Percentiles rank a stretch among this genome's conserved stretches.
Conservation (phyloP, 225 moss, liverwort and hornwort species). For the Takakia lepidozioides region DNA sequence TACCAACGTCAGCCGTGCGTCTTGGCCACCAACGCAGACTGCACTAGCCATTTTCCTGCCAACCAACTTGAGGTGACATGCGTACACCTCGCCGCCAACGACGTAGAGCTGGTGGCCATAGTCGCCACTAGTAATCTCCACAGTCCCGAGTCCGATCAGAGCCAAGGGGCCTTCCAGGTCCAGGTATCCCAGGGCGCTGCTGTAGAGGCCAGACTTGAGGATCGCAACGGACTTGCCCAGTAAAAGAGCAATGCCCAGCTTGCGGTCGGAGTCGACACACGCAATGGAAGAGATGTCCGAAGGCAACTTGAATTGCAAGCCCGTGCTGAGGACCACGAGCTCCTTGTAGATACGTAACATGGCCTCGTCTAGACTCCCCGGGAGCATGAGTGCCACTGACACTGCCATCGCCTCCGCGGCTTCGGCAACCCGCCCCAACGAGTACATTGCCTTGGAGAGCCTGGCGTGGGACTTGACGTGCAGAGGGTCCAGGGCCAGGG, state of each 20-base stretch:
- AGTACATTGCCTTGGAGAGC: conserved; percentile 1
- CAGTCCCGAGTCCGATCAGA: conserved; percentile 3
- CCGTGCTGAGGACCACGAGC: conserved; percentile 2
- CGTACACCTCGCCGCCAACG: neutral
- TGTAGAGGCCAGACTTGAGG: conserved; percentile 1
- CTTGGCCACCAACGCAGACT: neutral
- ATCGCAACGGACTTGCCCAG: conserved; percentile 1
- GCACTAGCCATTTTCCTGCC: conserved; percentile 2
- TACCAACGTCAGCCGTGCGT: conserved; percentile 1
- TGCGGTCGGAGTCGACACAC: neutral
- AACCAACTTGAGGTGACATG: conserved; percentile 1
- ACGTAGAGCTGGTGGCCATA: neutral
- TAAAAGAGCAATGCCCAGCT: neutral
- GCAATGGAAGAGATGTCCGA: neutral
- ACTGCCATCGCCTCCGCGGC: conserved; percentile 3
- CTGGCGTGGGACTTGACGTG: neutral
- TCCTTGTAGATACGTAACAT: neutral
- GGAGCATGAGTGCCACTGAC: conserved; percentile 3
- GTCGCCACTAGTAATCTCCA: neutral
- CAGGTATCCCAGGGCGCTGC: no score
- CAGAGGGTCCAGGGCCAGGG: neutral
- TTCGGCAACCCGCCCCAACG: neutral
- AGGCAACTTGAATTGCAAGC: neutral
- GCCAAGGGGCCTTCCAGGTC: conserved; percentile 1
- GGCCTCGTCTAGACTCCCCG: neutral